Base-by-base conservation (phyloP, 345 rosid species). In the Corymbia maculata region DNA sequence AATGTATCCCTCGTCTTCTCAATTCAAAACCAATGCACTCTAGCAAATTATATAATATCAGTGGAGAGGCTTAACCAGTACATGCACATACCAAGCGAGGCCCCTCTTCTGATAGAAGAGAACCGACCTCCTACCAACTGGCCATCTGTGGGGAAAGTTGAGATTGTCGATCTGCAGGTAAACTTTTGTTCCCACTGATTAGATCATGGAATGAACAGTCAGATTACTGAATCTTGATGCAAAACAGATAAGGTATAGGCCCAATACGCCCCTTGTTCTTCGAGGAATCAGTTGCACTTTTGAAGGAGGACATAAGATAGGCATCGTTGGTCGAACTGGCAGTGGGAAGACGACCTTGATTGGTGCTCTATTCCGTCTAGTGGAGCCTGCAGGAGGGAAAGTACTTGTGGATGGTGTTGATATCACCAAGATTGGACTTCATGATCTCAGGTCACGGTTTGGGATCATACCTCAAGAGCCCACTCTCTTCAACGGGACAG, bases 391-490 rank as follows among this genome's bases (percentile, higher is more conserved):
- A 0, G 97, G 97, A 89, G 99, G 99, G 91, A 95, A 91, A 91
- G 95, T 97, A 44, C 47, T 95, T 15, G 96, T 98, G 51, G 99
- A 98, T 85, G 98, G 97, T 30, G 90, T 98, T 59, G 98, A 98
- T 90, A 94, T 98, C 86, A 89, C 94, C 26, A 93, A 79, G 87
- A 93, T 96, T 47, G 99, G 99, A 79, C 96, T 98, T 85, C 98
- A 95, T 55, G 99, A 97, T 93, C 90, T 98, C 79, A 92, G 99
- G 88, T 94, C 99, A 53, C 92, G 97, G 26, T 93, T 97, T 70
- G 99, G 98, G 87, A 95, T 98, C 64, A 97, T 98, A 88, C 99
- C 99, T 89, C 99, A 96, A 66, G 99, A 98, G 88, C 98, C 99
- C 85, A 97, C 99, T 70, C 94, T 97, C 42, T 98, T 97, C 90